Percentiles rank a stretch among this genome's conserved stretches.
Evolutionary conservation across 306 rosid species (phyloP).

Genomic region (Sicyos baderoa): DNA sequence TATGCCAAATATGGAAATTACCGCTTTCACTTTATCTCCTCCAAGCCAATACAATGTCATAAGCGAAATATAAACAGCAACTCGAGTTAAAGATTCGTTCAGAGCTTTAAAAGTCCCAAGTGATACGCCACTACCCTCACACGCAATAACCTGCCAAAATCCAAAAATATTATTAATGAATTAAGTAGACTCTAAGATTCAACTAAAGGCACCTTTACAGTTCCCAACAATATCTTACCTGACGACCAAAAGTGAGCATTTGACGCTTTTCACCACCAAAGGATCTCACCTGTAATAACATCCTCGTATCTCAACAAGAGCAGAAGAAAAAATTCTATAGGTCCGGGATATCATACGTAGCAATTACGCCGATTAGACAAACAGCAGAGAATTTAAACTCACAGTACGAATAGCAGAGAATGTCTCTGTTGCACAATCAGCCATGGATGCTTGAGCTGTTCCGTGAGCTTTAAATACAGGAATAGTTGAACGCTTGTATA

Average conservation of each 20-base stretch:
- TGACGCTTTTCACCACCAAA: conserved; percentile 93
- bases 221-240: conserved; percentile 38
- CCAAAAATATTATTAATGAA: conserved; percentile 21
- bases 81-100: conserved; percentile 84
- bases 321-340: not conserved
- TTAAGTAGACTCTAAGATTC: not conserved
- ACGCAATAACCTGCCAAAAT: conserved; percentile 68
- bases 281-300: conserved; percentile 65
- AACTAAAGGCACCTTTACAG: conserved; percentile 3
- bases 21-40: conserved; percentile 97
- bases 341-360: not conserved
- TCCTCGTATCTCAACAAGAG: conserved; percentile 24
- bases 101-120: conserved; percentile 75
- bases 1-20: conserved; percentile 25
- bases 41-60: conserved; percentile 74
- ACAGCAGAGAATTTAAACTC: conserved; percentile 30
- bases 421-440: conserved; percentile 86
- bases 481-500: conserved; percentile 88
- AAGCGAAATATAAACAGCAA: conserved; percentile 76
- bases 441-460: conserved; percentile 71
- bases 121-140: conserved; percentile 78
- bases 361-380: not conserved
- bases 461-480: conserved; percentile 84
- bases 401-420: conserved; percentile 95
- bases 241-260: conserved; percentile 68